These are phyloP conservation scores for Thielaviopsis cerberus DNA, from an alignment of 2,329 filamentous ascomycete species.

Conservation along the genomic window DNA sequence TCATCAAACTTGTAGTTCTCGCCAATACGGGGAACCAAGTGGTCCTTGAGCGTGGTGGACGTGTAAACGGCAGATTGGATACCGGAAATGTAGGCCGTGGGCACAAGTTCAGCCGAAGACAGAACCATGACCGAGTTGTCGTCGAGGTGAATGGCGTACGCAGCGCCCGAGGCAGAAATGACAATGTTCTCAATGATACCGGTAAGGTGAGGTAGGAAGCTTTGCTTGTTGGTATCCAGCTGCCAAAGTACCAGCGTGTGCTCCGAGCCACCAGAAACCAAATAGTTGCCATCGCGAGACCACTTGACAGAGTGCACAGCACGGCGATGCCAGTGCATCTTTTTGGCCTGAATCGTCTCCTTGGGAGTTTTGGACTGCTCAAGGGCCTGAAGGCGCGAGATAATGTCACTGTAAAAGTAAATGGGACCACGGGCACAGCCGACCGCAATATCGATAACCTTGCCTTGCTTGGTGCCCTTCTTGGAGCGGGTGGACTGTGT, in stretches of 20 bases:
- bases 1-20: conserved; percentile 21
- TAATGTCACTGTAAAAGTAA: conserved; percentile 60
- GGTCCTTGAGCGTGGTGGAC: conserved; percentile 30
- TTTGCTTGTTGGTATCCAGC: conserved; percentile 63
- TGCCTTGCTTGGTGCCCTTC: conserved; percentile 6
- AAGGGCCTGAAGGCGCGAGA: conserved; percentile 35
- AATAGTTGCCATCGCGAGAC: conserved; percentile 88
- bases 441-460: conserved; percentile 51
- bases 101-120: conserved; percentile 74
- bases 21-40: conserved; percentile 30
- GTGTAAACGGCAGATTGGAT: conserved; percentile 48
- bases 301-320: conserved; percentile 73
- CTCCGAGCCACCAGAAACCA: conserved; percentile 83
- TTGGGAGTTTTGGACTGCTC: conserved; percentile 23
- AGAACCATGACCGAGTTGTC: conserved; percentile 86
- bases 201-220: conserved; percentile 77
- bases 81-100: conserved; percentile 66
- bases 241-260: conserved; percentile 87
- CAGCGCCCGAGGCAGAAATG: conserved; percentile 59
- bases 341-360: conserved; percentile 38
- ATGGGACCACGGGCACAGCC: conserved; percentile 63
- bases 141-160: conserved; percentile 68
- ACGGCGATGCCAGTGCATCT: conserved; percentile 80
- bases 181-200: conserved; percentile 70
- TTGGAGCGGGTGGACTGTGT: conserved; percentile 15